phyloP scores from a whole-genome alignment of 345 rosid genomes.

The Lumnitzera racemosa region DNA sequence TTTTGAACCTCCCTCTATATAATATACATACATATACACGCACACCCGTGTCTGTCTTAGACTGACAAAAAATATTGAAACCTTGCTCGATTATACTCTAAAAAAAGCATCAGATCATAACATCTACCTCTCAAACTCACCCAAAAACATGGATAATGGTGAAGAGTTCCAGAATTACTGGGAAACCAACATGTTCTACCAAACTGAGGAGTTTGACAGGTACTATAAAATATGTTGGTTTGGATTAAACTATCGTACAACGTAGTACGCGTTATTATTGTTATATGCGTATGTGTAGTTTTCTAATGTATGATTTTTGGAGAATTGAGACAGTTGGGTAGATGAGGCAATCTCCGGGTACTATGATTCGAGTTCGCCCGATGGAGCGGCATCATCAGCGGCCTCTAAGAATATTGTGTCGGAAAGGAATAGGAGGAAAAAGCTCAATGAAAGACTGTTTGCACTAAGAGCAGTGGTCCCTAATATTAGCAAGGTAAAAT shows the following conservation, averaged over 20 bases:
- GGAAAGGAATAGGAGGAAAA: conserved; percentile 84
- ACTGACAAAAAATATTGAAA: neutral
- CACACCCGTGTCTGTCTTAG: no score
- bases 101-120: neutral
- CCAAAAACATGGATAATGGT: conserved; percentile 24
- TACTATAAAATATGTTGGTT: neutral
- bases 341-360: conserved; percentile 33
- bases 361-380: conserved; percentile 94
- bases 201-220: conserved; percentile 45
- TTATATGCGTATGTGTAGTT: neutral
- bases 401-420: conserved; percentile 87
- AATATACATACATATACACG: no score
- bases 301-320: neutral
- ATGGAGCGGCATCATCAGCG: conserved; percentile 65
- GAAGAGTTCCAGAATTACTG: conserved; percentile 53
- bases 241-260: neutral
- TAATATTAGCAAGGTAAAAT: conserved; percentile 70
- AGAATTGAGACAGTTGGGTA: conserved; percentile 5
- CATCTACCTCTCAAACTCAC: neutral
- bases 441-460: conserved; percentile 78
- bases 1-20: no score
- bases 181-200: conserved; percentile 56
- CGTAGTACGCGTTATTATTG: neutral
- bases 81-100: neutral
- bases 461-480: conserved; percentile 95